Evolutionary conservation across 805 yeast species (phyloP).

Genomic region (Wickerhamiella brachini): DNA sequence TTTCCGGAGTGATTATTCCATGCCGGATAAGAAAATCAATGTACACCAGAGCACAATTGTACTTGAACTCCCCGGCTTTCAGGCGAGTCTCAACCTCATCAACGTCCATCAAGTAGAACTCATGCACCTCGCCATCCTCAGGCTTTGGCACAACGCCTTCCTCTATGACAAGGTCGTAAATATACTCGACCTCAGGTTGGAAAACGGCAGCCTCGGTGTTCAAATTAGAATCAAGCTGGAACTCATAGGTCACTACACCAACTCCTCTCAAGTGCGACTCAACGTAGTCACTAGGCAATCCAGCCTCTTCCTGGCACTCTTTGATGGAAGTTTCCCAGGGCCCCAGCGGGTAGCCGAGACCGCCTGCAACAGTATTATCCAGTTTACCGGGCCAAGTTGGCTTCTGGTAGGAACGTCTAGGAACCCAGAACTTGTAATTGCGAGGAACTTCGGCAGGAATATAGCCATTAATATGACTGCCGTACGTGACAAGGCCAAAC

Average conservation of each 20-base stretch:
- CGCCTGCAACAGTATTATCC: constrained; percentile 94
- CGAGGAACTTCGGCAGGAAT: constrained; percentile 29
- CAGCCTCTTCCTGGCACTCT: constrained; percentile 88
- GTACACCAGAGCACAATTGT: constrained; percentile 70
- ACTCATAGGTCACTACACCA: constrained; percentile 56
- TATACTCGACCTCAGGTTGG: constrained; percentile 80
- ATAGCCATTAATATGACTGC: constrained; percentile 78
- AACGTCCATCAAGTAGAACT: constrained; percentile 49
- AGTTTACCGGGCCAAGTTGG: constrained; percentile 83
- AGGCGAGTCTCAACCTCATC: constrained; percentile 43
- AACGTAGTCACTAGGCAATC: constrained; percentile 43
- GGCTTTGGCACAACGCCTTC: constrained; percentile 38
- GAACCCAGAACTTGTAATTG: constrained; percentile 54
- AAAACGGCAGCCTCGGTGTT: constrained; percentile 39
- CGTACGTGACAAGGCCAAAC: constrained; percentile 80
- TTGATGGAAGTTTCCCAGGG: constrained; percentile 64
- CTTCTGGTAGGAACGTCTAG: constrained; percentile 62
- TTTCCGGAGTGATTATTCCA: constrained; percentile 52
- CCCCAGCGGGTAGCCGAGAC: constrained; percentile 71
- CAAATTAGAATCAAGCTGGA: constrained; percentile 20
- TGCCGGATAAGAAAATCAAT: constrained; percentile 82
- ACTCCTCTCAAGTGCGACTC: constrained; percentile 30
- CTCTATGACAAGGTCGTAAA: constrained; percentile 55
- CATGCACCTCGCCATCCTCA: constrained; percentile 63
- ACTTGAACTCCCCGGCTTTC: constrained; percentile 56